Evolutionary conservation across 345 rosid species (phyloP).

Genomic region (Rhizophora mangle): DNA sequence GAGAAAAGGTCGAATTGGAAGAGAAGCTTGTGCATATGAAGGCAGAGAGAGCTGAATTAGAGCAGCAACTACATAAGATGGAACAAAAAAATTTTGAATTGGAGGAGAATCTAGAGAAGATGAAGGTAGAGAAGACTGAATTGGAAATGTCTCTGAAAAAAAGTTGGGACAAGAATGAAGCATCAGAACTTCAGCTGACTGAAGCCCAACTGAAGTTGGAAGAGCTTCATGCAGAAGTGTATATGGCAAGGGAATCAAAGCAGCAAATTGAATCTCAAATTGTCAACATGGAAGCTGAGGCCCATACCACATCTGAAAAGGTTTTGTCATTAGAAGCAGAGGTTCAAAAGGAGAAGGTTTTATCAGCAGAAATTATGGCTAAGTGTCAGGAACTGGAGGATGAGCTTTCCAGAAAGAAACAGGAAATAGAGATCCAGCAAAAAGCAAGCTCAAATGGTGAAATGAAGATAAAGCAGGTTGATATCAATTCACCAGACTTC

Average conservation of each 20-base stretch:
- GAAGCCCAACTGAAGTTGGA: constrained; percentile 49
- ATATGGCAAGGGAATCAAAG: constrained; percentile 42
- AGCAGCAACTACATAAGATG: constrained; percentile 41
- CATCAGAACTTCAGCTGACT: constrained; percentile 34
- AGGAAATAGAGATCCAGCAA: constrained; percentile 48
- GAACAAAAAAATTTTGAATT: constrained; percentile 48
- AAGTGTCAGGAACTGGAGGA: constrained; percentile 69
- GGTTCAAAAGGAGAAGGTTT: constrained; percentile 50
- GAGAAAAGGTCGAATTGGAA: constrained; percentile 26
- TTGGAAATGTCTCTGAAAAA: constrained; percentile 10
- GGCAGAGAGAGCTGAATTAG: constrained; percentile 33
- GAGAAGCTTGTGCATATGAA: constrained; percentile 19
- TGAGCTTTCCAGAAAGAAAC: constrained; percentile 48
- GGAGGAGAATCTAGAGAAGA: constrained; percentile 48
- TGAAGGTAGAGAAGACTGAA: constrained; percentile 34
- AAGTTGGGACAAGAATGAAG: constrained; percentile 17
- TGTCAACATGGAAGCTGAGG: constrained; percentile 45
- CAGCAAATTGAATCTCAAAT: constrained; percentile 56
- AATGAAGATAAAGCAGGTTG: constrained; percentile 82
- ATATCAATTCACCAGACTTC: neutral
- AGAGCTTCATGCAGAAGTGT: constrained; percentile 48
- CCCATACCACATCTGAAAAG: constrained; percentile 42
- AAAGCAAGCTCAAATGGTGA: constrained; percentile 35
- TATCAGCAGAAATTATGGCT: constrained; percentile 38
- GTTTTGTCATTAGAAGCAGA: constrained; percentile 58